Conservation (phyloP, 768 basidiomycete genomes). For the Suillus variegatus region DNA sequence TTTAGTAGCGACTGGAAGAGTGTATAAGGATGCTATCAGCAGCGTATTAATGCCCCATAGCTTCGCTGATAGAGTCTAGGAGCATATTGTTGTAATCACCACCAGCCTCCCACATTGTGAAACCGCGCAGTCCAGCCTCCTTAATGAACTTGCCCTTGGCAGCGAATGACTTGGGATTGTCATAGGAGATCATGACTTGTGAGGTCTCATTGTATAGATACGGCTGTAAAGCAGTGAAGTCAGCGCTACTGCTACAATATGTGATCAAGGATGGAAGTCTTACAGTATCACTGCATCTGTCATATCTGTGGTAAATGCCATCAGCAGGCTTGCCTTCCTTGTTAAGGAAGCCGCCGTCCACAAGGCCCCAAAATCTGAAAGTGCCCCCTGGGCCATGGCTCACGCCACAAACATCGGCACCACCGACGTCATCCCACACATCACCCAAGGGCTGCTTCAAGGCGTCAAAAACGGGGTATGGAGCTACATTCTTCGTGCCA, state of each 20-base stretch:
- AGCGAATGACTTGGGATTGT: slow-evolving; percentile 46
- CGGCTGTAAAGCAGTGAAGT: slow-evolving; percentile 40
- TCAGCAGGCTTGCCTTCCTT: slow-evolving; percentile 24
- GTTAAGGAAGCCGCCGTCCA: slow-evolving; percentile 56
- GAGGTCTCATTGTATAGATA: slow-evolving; percentile 56
- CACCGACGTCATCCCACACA: slow-evolving; percentile 50
- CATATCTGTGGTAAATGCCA: slow-evolving; percentile 56
- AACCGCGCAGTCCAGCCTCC: slow-evolving; percentile 50
- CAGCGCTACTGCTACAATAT: slow-evolving; percentile 46
- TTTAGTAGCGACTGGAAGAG: not conserved
- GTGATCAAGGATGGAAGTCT: slow-evolving; percentile 28
- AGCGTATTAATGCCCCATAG: slow-evolving; percentile 7
- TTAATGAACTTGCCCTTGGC: slow-evolving; percentile 61
- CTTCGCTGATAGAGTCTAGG: slow-evolving; percentile 48
- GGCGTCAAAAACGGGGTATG: slow-evolving; percentile 53
- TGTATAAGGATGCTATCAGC: not conserved
- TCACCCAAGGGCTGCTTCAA: slow-evolving; percentile 52
- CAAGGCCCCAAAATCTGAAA: slow-evolving; percentile 61
- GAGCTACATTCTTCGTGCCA: slow-evolving; percentile 37
- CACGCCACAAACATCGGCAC: slow-evolving; percentile 57
- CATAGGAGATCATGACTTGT: slow-evolving; percentile 60
- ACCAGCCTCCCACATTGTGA: slow-evolving; percentile 68
- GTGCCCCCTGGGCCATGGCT: slow-evolving; percentile 48
- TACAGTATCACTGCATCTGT: slow-evolving; percentile 74
- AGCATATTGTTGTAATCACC: slow-evolving; percentile 60